phyloP scores from a whole-genome alignment of 176 grass and related monocot genomes.

The Pontederia crassipes region DNA sequence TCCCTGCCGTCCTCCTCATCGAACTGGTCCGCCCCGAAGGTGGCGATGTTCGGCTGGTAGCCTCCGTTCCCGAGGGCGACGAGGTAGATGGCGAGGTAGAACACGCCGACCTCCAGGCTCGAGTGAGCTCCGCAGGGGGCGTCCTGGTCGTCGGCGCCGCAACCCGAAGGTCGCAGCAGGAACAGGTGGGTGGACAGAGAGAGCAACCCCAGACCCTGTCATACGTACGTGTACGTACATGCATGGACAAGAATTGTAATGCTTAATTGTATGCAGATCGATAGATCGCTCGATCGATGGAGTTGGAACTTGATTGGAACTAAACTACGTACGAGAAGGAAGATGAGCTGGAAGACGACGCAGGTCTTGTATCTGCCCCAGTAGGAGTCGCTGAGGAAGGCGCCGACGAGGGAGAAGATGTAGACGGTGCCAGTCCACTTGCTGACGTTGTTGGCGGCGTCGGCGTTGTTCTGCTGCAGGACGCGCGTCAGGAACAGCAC shows the following conservation, averaged over 20 bases:
- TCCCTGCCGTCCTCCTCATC: constrained; percentile 56
- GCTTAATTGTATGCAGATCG: too few relatives aligned
- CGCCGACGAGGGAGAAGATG: constrained; percentile 93
- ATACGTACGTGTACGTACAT: neutral
- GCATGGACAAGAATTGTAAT: too few relatives aligned
- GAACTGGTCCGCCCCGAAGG: constrained; percentile 87
- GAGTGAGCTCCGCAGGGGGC: constrained; percentile 42
- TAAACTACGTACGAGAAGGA: constrained; percentile 49
- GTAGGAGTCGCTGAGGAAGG: constrained; percentile 94
- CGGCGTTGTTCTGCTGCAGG: constrained; percentile 67
- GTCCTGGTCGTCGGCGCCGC: constrained; percentile 35
- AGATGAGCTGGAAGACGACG: constrained; percentile 84
- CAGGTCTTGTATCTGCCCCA: constrained; percentile 94
- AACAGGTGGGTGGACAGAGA: constrained; percentile 52
- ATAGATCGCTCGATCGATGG: too few relatives aligned
- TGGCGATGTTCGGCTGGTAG: constrained; percentile 89
- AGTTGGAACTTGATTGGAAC: neutral
- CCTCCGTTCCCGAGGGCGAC: constrained; percentile 89
- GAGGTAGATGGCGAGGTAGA: constrained; percentile 90
- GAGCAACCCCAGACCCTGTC: constrained; percentile 65
- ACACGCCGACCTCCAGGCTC: constrained; percentile 40
- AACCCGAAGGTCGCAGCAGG: constrained; percentile 47
- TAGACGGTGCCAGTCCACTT: constrained; percentile 99
- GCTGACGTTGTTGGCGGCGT: constrained; percentile 94
- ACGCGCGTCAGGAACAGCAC: constrained; percentile 92